phyloP scores from a whole-genome alignment of 306 rosid species.

The Senna siamea region DNA sequence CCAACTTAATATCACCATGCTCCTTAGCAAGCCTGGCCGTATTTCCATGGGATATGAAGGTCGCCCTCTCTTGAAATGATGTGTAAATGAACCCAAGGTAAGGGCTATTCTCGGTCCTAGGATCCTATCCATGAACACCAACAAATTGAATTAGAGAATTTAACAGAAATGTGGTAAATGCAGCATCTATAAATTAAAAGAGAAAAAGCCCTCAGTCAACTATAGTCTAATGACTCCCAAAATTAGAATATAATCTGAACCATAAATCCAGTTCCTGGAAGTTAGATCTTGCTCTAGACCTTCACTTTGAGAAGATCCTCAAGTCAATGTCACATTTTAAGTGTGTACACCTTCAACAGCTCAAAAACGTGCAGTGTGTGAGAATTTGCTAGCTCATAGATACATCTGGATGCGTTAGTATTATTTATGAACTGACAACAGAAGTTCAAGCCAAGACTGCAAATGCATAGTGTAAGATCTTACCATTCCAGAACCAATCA shows the following conservation, averaged over 20 bases:
- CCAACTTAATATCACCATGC: slow-evolving; percentile 77
- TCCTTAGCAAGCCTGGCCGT: slow-evolving; percentile 94
- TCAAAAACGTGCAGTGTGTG: background rate
- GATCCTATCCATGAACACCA: slow-evolving; percentile 60
- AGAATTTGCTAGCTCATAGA: background rate
- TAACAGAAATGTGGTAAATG: slow-evolving; percentile 4
- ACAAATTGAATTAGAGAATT: background rate
- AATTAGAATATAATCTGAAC: background rate
- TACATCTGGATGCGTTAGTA: slow-evolving; percentile 6
- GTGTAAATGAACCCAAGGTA: slow-evolving; percentile 92
- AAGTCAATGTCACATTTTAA: background rate
- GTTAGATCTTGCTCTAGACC: slow-evolving; percentile 9
- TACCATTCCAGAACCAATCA: slow-evolving; percentile 95
- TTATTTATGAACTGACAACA: slow-evolving; percentile 6
- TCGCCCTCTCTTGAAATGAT: slow-evolving; percentile 93
- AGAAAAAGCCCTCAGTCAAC: background rate
- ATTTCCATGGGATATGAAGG: slow-evolving; percentile 91
- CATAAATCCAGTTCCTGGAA: background rate
- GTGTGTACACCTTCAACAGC: background rate
- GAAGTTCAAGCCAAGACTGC: slow-evolving; percentile 5
- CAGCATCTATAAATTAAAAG: background rate
- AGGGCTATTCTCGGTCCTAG: slow-evolving; percentile 87
- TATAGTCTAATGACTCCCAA: background rate
- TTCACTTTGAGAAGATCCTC: slow-evolving; percentile 17
- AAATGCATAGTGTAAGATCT: slow-evolving; percentile 28